Conservation (phyloP, 192 early-diverging fungal genomes). For the Backusella westeae region DNA sequence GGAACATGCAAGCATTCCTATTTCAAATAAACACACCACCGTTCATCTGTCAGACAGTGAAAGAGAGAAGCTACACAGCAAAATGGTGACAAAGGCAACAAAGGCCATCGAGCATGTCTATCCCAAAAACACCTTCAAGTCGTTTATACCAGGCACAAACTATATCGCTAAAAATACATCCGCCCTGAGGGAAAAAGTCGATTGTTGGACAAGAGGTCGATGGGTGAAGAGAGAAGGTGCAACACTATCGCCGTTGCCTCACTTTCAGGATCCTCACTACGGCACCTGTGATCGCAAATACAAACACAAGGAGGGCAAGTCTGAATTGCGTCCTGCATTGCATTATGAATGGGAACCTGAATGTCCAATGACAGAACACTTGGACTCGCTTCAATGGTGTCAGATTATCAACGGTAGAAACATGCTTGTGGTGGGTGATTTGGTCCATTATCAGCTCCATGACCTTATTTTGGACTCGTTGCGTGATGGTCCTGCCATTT, state of each 20-base stretch:
- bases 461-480: constrained; percentile 51
- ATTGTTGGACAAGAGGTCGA: constrained; percentile 30
- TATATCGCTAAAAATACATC: constrained; percentile 3
- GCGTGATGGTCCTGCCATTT: constrained; percentile 47
- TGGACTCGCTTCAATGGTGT: constrained; percentile 33
- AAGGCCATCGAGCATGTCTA: background rate
- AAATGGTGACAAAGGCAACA: background rate
- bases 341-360: constrained; percentile 19
- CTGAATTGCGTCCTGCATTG: constrained; percentile 7
- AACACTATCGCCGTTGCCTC: constrained; percentile 14
- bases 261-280: constrained; percentile 33
- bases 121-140: background rate
- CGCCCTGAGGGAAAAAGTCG: background rate
- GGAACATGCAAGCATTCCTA: background rate
- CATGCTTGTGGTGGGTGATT: constrained; percentile 48
- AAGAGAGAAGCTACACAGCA: background rate
- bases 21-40: background rate
- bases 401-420: constrained; percentile 35
- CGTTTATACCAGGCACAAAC: background rate
- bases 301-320: background rate
- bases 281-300: constrained; percentile 22
- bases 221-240: constrained; percentile 11
- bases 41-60: background rate
- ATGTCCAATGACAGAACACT: constrained; percentile 8
- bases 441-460: constrained; percentile 50